Evolutionary conservation across 108 stramenopile species (phyloP), one percentile per base, ranked within the genome.

Genomic region (Aurantiochytrium sp.): DNA sequence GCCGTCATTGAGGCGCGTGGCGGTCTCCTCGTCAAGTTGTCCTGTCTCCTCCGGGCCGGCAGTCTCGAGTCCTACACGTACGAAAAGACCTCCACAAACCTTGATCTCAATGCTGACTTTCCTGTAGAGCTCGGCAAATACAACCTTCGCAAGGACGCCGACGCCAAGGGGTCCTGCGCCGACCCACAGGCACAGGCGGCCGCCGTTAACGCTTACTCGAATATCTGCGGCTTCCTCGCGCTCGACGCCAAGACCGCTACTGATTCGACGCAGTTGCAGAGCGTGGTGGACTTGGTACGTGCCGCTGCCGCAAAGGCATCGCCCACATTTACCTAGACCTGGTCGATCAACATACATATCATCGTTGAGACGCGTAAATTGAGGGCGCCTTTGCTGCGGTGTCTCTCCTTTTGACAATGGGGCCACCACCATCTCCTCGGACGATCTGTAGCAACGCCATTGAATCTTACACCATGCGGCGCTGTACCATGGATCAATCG

Each of bases 171-270:
- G 35, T 44, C 92, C 4, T 72, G 23, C 23, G 29, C 76, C 8
- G 60, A 90, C 88, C 58, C 45, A 42, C 58, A 88, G 25, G 71
- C 55, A 8, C 89, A 87, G 89, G 93, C 89, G 4, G 16, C 49
- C 18, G 90, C 93, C 6, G 87, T 94, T 5, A 92, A 93, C 58
- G 90, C 93, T 0, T 95, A 95, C 73, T 87, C 94, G 0, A 95
- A 95, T 88, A 57, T 95, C 42, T 93, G 93, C 53, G 94, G 95
- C 12, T 64, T 95, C 16, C 87, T 93, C 44, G 95, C 95, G 14
- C 59, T 95, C 44, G 92, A 92, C 58, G 90, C 89, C 44, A 93
- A 92, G 45, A 89, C 88, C 87, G 92, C 92, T 87, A 91, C 90
- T 14, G 35, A 35, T 35, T 44, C 21, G 58, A 88, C 87, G 44